phyloP scores from a whole-genome alignment of 345 rosid species.

The Pistacia atlantica region DNA sequence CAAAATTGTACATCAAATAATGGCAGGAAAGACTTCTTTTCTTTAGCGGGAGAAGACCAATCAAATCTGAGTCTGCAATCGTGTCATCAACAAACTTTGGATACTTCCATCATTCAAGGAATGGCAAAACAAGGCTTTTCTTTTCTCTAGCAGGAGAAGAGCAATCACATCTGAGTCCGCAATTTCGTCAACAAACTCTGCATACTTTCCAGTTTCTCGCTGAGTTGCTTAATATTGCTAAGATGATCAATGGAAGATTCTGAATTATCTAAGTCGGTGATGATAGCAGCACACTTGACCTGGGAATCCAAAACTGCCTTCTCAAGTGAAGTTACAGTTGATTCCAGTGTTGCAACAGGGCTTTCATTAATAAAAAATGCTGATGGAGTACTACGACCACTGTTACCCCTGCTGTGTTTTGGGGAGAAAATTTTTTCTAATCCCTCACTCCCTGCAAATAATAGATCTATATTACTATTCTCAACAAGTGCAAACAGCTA shows the following conservation, averaged over 20 bases:
- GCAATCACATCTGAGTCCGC: conserved; percentile 55
- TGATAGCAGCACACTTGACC: conserved; percentile 61
- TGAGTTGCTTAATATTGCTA: conserved; percentile 48
- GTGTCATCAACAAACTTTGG: conserved; percentile 61
- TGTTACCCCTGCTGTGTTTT: conserved; percentile 45
- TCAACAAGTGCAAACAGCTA: background rate
- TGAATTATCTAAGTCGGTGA: conserved; percentile 39
- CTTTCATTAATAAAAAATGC: conserved; percentile 31
- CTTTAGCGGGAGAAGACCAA: background rate
- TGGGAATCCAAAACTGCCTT: conserved; percentile 66
- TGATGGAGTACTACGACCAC: conserved; percentile 42
- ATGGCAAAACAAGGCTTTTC: background rate
- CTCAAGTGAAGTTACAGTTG: conserved; percentile 73
- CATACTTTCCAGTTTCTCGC: conserved; percentile 66
- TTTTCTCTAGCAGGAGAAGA: background rate
- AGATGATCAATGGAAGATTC: conserved; percentile 41
- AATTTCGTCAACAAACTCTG: conserved; percentile 61
- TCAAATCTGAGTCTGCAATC: conserved; percentile 64
- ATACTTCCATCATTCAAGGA: conserved; percentile 37
- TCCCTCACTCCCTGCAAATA: conserved; percentile 76
- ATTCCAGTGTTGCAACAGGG: conserved; percentile 32
- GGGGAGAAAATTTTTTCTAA: conserved; percentile 77
- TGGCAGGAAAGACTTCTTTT: background rate
- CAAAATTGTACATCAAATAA: conserved; percentile 30
- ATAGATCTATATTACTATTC: background rate